Conservation (phyloP, 192 early-diverging fungal species). For the Spizellomyces punctatus region DNA sequence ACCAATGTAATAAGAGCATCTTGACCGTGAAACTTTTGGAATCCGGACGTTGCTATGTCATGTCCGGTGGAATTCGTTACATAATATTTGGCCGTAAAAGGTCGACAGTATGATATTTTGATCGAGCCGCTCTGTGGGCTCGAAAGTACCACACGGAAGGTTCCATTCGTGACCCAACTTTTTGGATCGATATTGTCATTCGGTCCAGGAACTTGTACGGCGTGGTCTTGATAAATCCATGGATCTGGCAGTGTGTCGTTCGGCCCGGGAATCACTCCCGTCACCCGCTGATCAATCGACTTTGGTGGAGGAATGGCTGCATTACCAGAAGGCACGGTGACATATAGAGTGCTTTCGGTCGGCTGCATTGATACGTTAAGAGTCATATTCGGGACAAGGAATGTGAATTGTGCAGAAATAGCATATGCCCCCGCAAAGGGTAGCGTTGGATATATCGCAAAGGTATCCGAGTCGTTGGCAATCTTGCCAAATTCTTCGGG, state of each 20-base stretch:
- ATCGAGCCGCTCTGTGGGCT: not conserved
- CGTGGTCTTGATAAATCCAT: constrained; percentile 16
- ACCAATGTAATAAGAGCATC: constrained; percentile 13
- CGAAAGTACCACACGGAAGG: constrained; percentile 19
- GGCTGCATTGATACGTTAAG: constrained; percentile 11
- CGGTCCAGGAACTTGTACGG: not conserved
- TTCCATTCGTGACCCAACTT: constrained; percentile 16
- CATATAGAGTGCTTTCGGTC: not conserved
- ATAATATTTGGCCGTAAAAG: constrained; percentile 18
- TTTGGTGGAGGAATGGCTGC: not conserved
- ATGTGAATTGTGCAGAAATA: constrained; percentile 18
- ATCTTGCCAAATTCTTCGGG: constrained; percentile 14
- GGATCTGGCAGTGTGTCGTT: not conserved
- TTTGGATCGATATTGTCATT: not conserved
- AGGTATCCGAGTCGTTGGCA: constrained; percentile 1
- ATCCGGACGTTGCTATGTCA: not conserved
- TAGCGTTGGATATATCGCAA: constrained; percentile 16
- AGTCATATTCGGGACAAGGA: constrained; percentile 7
- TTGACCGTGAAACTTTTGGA: constrained; percentile 1
- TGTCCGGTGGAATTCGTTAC: constrained; percentile 8
- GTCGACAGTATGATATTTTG: constrained; percentile 11
- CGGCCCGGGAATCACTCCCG: not conserved
- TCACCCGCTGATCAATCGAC: not conserved
- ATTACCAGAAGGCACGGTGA: not conserved
- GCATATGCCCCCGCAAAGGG: constrained; percentile 22